Percentiles rank a stretch among this genome's conserved stretches.
Evolutionary conservation across 768 basidiomycete species (phyloP).

Genomic region (Kwoniella dendrophila): DNA sequence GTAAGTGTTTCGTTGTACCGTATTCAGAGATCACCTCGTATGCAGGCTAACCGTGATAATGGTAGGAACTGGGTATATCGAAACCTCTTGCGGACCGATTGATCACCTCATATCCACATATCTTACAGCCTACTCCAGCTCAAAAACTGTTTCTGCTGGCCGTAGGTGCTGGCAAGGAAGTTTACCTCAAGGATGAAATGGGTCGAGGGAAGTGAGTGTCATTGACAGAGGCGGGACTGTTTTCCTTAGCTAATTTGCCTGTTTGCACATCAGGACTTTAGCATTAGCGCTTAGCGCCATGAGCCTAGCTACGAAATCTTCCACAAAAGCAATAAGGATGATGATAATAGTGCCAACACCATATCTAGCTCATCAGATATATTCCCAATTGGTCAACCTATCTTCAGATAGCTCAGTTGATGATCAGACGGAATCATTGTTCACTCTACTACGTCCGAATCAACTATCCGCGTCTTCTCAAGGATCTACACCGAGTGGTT

Average conservation of each 20-base stretch:
- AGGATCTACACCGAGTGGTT: background rate
- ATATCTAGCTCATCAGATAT: slow-evolving; percentile 22
- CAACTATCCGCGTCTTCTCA: background rate
- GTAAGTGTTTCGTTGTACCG: background rate
- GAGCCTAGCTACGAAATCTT: background rate
- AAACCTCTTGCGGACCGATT: background rate
- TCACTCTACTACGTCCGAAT: slow-evolving; percentile 8
- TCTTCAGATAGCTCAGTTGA: background rate
- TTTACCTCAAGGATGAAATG: slow-evolving; percentile 30
- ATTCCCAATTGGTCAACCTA: slow-evolving; percentile 3
- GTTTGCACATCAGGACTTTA: slow-evolving; percentile 8
- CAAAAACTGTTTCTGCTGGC: slow-evolving; percentile 22
- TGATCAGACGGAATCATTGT: background rate
- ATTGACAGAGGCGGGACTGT: too few relatives aligned
- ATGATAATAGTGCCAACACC: slow-evolving; percentile 21
- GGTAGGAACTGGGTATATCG: slow-evolving; percentile 4
- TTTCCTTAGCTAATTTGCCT: background rate
- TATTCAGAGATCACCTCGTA: background rate
- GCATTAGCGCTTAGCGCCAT: slow-evolving; percentile 20
- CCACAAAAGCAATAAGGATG: background rate
- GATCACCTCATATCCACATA: slow-evolving; percentile 16
- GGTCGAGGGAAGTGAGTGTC: slow-evolving; percentile 37
- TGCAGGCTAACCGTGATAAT: background rate
- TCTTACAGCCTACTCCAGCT: slow-evolving; percentile 25
- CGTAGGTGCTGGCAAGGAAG: slow-evolving; percentile 20